Conservation (phyloP, 2,329 filamentous ascomycete genomes). For the Aurifilum marmelostoma region DNA sequence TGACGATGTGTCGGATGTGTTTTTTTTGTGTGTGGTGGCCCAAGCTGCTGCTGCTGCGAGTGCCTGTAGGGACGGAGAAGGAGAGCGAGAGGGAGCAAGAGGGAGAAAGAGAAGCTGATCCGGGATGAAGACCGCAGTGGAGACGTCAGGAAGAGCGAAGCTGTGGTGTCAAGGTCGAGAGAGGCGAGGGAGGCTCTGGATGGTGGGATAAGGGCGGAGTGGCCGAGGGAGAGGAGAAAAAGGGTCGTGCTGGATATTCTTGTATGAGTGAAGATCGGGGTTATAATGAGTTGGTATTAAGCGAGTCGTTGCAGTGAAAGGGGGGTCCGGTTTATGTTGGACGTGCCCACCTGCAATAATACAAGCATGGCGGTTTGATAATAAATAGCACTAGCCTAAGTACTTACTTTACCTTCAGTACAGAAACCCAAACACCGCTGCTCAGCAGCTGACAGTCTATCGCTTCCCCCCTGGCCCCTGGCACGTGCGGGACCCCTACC, state of each 20-base stretch:
- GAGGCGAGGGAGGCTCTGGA: constrained; percentile 5
- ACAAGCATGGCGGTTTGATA: neutral
- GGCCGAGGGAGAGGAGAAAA: constrained; percentile 11
- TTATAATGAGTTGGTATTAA: constrained; percentile 10
- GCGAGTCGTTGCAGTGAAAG: constrained; percentile 9
- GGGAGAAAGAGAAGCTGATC: neutral
- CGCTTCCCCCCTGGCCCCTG: neutral
- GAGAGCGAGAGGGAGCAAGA: neutral
- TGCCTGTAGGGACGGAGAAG: neutral
- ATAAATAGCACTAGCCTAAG: too few relatives aligned
- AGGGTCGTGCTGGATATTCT: neutral
- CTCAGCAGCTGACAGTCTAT: neutral
- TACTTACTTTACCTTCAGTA: too few relatives aligned
- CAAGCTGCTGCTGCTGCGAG: neutral
- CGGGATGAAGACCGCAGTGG: neutral
- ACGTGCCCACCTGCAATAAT: constrained; percentile 6
- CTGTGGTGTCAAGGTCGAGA: neutral
- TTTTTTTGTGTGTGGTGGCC: constrained; percentile 2
- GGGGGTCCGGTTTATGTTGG: constrained; percentile 6
- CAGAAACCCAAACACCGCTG: neutral
- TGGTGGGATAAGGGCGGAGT: constrained; percentile 13
- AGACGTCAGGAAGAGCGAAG: neutral
- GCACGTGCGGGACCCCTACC: neutral
- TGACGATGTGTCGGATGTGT: constrained; percentile 1
- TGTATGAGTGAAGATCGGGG: neutral